Evolutionary conservation across 2,329 filamentous ascomycete genomes (phyloP).

Genomic region (Paecilomyces fulvus): DNA sequence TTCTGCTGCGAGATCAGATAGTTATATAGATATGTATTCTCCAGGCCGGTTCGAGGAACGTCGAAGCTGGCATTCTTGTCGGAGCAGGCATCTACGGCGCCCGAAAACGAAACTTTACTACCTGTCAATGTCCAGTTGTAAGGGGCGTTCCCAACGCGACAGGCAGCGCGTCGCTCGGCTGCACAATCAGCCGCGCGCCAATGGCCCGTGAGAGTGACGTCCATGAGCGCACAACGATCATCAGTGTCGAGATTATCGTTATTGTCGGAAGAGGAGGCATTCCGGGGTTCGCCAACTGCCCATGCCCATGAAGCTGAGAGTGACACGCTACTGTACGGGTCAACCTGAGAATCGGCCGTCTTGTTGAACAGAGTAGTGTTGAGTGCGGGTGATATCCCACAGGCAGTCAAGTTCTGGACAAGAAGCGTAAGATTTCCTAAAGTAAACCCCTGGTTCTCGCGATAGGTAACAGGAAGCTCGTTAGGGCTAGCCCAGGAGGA

Average conservation of each 20-base stretch:
- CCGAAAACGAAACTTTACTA: slow-evolving; percentile 34
- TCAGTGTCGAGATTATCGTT: slow-evolving; percentile 23
- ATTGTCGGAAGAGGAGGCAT: slow-evolving; percentile 27
- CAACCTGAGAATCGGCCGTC: slow-evolving; percentile 42
- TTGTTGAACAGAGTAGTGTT: slow-evolving; percentile 46
- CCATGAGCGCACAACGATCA: slow-evolving; percentile 50
- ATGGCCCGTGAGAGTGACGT: slow-evolving; percentile 40
- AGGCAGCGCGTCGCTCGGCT: slow-evolving; percentile 45
- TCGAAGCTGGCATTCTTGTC: slow-evolving; percentile 40
- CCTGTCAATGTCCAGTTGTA: slow-evolving; percentile 50
- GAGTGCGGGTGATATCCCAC: slow-evolving; percentile 53
- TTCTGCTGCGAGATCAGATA: slow-evolving; percentile 25
- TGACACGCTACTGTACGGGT: slow-evolving; percentile 43
- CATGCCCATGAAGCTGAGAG: slow-evolving; percentile 52
- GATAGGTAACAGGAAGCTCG: slow-evolving; percentile 18
- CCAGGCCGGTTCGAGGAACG: slow-evolving; percentile 53
- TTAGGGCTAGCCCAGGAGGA: slow-evolving; percentile 45
- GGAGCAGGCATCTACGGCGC: slow-evolving; percentile 41
- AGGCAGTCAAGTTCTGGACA: slow-evolving; percentile 39
- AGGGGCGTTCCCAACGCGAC: slow-evolving; percentile 45
- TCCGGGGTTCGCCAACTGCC: slow-evolving; percentile 48
- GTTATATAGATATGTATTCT: slow-evolving; percentile 52
- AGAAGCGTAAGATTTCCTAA: slow-evolving; percentile 21
- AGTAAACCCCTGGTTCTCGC: slow-evolving; percentile 16
- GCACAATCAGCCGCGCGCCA: slow-evolving; percentile 53